Base-by-base conservation (phyloP, 176 grass and related monocot genomes). In the Ananas comosus region DNA sequence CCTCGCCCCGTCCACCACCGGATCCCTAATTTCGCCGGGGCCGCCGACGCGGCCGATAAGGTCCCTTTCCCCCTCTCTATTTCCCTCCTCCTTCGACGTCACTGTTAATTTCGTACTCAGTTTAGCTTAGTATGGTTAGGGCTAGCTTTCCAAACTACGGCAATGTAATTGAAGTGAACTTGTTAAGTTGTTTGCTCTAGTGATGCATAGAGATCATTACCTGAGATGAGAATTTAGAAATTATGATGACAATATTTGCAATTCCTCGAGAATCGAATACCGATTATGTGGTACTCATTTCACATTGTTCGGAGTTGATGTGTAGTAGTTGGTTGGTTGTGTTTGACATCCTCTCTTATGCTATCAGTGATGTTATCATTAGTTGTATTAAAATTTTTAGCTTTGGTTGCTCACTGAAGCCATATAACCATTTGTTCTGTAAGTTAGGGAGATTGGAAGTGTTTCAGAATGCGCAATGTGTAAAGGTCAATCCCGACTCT, bases 1-100 rank as follows among this genome's bases (percentile, higher is more conserved):
- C 93, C 93, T 51, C 89, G 84, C 12, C 89, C 93, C 14, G 89
- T 92, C 50, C 93, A 97, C 82, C 93, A 97, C 79, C 93, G 86
- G 59, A 97, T 97, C 74, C 89, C 93, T 80, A 97, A 92, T 67
- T 97, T 97, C 70, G 82, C 77, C 47, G 80, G 93, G 47, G 86
- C 89, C 11, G 84, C 74, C 9, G 59, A 67, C 2, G 93, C 89
- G 13, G 89, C 89, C 2, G 84, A 90, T 4, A 63, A 74, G 71
- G 86, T 97, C 50, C 52, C n/a, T 18, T 4, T 76, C 8, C 29
- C 12, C 48, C 3, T 4, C 18, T 12, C 50, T 2, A 59, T 10
- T 58, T 21, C 47, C 8, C 0, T 1, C 0, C 6, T 64, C 2
- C 14, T 24, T 11, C 7, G 10, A 25, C 27, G 27, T 64, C 11